Evolutionary conservation across 2,329 filamentous ascomycete species (phyloP), one percentile per base, ranked within the genome.

Genomic region (Phyllosticta citribraziliensis): DNA sequence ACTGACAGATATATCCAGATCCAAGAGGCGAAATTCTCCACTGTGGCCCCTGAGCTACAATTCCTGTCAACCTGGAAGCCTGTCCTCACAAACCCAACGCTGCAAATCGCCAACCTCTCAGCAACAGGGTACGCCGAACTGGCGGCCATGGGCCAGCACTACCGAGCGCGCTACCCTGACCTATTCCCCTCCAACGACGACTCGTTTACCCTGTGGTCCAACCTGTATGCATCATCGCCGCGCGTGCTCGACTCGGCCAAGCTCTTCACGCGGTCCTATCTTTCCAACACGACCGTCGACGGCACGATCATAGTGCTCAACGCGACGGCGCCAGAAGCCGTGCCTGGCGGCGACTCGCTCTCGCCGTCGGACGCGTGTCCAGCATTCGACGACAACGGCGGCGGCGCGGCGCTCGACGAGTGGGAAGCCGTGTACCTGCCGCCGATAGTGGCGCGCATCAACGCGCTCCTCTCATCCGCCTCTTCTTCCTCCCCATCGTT

Each of bases 111-210:
- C 4, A 81, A 84, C 67, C 70, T 84, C 52, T 85, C 82, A 20
- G 74, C 81, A 5, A 86, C 84, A 1, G 86, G 86, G 0, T 84
- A 82, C 67, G 85, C 85, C 65, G 86, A 88, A 69, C 72, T 80
- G 0, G 77, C 80, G 51, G 80, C 82, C 62, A 74, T 85, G 70
- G 83, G 82, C 5, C 81, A 83, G 60, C 74, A 74, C 2, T 74
- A 83, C 57, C 68, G 71, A 57, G 67, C 68, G 57, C 71, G 70
- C 65, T 80, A 79, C 66, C 75, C 78, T 0, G 70, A 79, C 47
- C 76, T 87, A 19, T 79, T 80, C 63, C 67, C 73, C 25, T n/a
- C n/a, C n/a, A 74, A 79, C 62, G 76, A 77, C 60, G 74, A 72
- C 0, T 73, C 75, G 1, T 86, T 87, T 66, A 75, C 80, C 9